A percentile compares a stretch with the other conserved stretches of the same genome.
These are phyloP conservation scores for Kodamaea kakaduensis DNA, from an alignment of 805 yeast genomes.

Conservation along the genomic window DNA sequence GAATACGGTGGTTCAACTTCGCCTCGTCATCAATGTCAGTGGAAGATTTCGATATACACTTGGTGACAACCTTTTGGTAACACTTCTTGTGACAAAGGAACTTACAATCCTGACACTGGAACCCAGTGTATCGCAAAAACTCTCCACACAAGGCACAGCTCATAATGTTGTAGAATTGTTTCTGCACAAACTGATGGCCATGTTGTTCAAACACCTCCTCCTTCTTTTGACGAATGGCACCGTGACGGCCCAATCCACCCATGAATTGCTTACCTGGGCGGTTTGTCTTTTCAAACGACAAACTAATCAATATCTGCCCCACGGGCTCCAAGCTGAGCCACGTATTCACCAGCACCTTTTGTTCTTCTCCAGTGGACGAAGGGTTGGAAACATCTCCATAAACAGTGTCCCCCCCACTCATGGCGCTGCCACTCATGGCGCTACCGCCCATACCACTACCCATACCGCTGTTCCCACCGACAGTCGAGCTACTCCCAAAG, in stretches of 20 bases:
- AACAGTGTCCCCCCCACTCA: not conserved
- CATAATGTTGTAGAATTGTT: conserved; percentile 94
- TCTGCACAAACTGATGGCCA: conserved; percentile 96
- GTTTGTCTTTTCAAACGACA: conserved; percentile 70
- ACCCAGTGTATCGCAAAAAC: conserved; percentile 82
- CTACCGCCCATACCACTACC: not conserved
- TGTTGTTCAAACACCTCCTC: conserved; percentile 89
- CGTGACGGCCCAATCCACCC: conserved; percentile 73
- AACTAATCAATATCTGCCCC: conserved; percentile 77
- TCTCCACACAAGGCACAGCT: conserved; percentile 97
- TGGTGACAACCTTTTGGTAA: conserved; percentile 74
- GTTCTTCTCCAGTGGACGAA: conserved; percentile 3
- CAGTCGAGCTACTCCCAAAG: no score
- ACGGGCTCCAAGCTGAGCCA: conserved; percentile 95
- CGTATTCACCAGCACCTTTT: conserved; percentile 51
- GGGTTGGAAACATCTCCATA: not conserved
- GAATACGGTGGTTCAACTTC: conserved; percentile 90
- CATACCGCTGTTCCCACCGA: not conserved
- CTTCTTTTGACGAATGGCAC: conserved; percentile 93
- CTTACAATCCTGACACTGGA: conserved; percentile 80
- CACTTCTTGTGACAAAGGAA: conserved; percentile 79
- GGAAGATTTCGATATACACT: conserved; percentile 75
- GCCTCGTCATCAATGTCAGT: conserved; percentile 71
- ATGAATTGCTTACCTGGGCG: conserved; percentile 36
- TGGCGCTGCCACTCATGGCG: not conserved